These are phyloP conservation scores for Fomes fomentarius DNA, from an alignment of 1,284 basidiomycete species.

Conservation along the genomic window DNA sequence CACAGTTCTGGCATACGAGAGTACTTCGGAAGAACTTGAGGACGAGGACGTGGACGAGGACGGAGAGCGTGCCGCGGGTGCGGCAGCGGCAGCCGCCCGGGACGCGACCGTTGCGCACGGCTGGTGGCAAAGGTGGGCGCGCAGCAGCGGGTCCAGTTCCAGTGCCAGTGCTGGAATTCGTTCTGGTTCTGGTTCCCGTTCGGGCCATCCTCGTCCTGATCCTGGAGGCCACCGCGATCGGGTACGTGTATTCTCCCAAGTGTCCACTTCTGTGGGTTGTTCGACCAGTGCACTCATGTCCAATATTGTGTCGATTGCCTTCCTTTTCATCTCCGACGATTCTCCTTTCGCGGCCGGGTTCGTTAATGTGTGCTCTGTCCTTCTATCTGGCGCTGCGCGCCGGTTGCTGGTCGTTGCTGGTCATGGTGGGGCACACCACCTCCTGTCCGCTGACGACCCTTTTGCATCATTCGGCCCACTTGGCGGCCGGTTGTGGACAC, in stretches of 20 bases:
- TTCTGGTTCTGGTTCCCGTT: neutral
- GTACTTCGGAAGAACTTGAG: conserved; percentile 24
- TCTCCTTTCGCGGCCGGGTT: conserved; percentile 12
- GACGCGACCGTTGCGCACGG: conserved; percentile 52
- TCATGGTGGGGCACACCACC: neutral
- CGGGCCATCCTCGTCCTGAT: neutral
- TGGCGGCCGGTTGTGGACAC: too few relatives aligned
- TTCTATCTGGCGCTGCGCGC: too few relatives aligned
- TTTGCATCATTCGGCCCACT: neutral
- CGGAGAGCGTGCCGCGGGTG: conserved; percentile 16
- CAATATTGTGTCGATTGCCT: too few relatives aligned
- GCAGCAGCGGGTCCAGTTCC: conserved; percentile 26
- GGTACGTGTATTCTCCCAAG: conserved; percentile 25
- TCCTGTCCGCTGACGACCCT: too few relatives aligned
- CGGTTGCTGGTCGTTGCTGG: too few relatives aligned
- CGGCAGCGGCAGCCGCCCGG: conserved; percentile 34
- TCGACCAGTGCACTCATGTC: too few relatives aligned
- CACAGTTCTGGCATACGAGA: conserved; percentile 14
- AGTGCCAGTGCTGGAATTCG: neutral
- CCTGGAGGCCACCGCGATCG: conserved; percentile 16
- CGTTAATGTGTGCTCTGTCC: neutral
- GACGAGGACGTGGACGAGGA: conserved; percentile 14
- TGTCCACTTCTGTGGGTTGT: too few relatives aligned
- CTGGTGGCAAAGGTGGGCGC: conserved; percentile 62
- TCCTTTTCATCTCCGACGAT: conserved; percentile 23